These are phyloP conservation scores for Cladosporium sp. DNA, from an alignment of 2,329 filamentous ascomycete species.

Conservation along the genomic window DNA sequence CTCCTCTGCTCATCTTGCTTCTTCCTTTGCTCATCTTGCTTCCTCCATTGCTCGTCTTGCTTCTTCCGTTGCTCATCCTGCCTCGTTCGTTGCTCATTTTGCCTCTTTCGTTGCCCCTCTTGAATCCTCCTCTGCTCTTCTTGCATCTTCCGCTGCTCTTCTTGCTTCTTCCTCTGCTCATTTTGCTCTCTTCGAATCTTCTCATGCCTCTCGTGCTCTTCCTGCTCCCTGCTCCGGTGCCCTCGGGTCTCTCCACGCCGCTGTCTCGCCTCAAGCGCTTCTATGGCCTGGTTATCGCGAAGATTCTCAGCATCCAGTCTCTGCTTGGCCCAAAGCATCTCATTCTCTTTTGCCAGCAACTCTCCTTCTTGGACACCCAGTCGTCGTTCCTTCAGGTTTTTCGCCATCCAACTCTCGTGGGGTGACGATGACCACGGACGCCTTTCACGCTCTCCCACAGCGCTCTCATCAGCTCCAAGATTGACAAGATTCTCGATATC, in stretches of 20 bases:
- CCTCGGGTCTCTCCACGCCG: not conserved
- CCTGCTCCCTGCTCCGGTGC: not conserved
- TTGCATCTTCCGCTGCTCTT: not conserved
- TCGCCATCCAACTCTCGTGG: slow-evolving; percentile 34
- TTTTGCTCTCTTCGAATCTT: not conserved
- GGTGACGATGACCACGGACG: no score
- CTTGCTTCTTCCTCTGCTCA: no score
- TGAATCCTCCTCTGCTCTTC: no score
- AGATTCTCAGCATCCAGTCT: not conserved
- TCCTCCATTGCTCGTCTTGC: no score
- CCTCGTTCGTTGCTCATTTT: no score
- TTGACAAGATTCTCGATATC: slow-evolving; percentile 22
- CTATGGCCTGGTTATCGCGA: not conserved
- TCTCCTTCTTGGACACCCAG: not conserved
- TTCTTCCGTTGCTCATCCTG: no score
- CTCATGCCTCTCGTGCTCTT: not conserved
- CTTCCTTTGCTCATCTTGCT: no score
- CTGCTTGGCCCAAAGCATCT: not conserved
- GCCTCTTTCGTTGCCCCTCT: no score
- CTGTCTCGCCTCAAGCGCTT: not conserved
- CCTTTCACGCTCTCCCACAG: slow-evolving; percentile 21
- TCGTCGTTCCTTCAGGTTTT: slow-evolving; percentile 33
- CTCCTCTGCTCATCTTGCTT: no score
- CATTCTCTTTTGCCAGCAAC: not conserved
- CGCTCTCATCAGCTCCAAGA: slow-evolving; percentile 33